These are phyloP conservation scores for Amyloporia xantha DNA, from an alignment of 768 basidiomycete genomes.

Conservation along the genomic window DNA sequence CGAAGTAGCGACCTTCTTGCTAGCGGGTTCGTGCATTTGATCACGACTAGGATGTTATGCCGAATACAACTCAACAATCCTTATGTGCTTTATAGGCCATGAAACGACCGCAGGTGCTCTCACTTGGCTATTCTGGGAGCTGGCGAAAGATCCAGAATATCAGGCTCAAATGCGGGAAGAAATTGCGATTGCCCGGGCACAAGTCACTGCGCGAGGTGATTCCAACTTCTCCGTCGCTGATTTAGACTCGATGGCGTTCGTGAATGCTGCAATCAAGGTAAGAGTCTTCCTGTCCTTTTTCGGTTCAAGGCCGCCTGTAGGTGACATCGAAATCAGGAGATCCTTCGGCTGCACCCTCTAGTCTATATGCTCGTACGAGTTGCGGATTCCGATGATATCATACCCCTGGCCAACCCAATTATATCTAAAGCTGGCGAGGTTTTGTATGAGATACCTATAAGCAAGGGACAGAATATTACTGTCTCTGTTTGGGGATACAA, in stretches of 20 bases:
- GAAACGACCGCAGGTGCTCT: slow-evolving; percentile 27
- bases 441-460: slow-evolving; percentile 22
- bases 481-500: slow-evolving; percentile 26
- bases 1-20: slow-evolving; percentile 21
- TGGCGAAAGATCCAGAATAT: slow-evolving; percentile 20
- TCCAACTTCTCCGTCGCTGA: slow-evolving; percentile 25
- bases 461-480: slow-evolving; percentile 19
- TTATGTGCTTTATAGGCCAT: slow-evolving; percentile 15
- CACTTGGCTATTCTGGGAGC: slow-evolving; percentile 26
- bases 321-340: slow-evolving; percentile 16
- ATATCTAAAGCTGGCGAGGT: slow-evolving; percentile 19
- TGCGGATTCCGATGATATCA: slow-evolving; percentile 25
- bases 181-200: slow-evolving; percentile 17
- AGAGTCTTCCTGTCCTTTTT: not conserved
- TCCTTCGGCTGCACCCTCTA: slow-evolving; percentile 27
- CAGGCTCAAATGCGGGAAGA: slow-evolving; percentile 24
- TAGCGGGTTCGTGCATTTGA: slow-evolving; percentile 7
- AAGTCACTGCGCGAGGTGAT: slow-evolving; percentile 18
- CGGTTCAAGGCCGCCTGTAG: not conserved
- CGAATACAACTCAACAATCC: too few relatives aligned
- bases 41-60: not conserved
- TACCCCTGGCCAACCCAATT: slow-evolving; percentile 28
- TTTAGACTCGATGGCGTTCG: slow-evolving; percentile 26
- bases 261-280: slow-evolving; percentile 30
- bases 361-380: slow-evolving; percentile 21